Percentiles rank a stretch among this genome's conserved stretches.
These are phyloP conservation scores for Pseudozyma thailandica DNA, from an alignment of 1,284 basidiomycete species.

Conservation along the genomic window DNA sequence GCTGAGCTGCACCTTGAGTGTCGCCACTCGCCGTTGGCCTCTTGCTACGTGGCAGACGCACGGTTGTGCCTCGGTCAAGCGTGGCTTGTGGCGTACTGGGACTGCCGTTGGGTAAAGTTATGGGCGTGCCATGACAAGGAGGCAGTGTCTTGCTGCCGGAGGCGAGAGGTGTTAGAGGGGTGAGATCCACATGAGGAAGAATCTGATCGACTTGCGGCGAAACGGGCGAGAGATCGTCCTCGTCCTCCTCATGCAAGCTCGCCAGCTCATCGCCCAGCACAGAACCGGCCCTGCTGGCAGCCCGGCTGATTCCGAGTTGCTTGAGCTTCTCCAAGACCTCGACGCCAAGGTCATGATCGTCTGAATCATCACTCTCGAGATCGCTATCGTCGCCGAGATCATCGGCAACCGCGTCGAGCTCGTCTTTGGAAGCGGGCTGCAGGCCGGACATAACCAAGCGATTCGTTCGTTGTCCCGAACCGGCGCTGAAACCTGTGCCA, in stretches of 20 bases:
- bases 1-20: slow-evolving; percentile 5
- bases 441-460: slow-evolving; percentile 22
- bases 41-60: slow-evolving; percentile 45
- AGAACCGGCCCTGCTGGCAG: slow-evolving; percentile 53
- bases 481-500: slow-evolving; percentile 33
- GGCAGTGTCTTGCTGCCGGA: slow-evolving; percentile 18
- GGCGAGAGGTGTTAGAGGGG: slow-evolving; percentile 37
- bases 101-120: slow-evolving; percentile 2
- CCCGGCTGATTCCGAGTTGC: slow-evolving; percentile 45
- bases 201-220: slow-evolving; percentile 37
- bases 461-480: slow-evolving; percentile 35
- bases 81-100: slow-evolving; percentile 19
- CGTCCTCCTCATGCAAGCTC: slow-evolving; percentile 51
- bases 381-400: slow-evolving; percentile 36
- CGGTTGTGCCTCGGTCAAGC: slow-evolving; percentile 22
- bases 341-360: slow-evolving; percentile 37
- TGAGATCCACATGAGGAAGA: slow-evolving; percentile 9
- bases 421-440: slow-evolving; percentile 12
- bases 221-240: slow-evolving; percentile 38
- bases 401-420: slow-evolving; percentile 11
- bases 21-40: slow-evolving; percentile 29
- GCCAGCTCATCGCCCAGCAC: slow-evolving; percentile 46
- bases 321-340: slow-evolving; percentile 48
- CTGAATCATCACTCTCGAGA: slow-evolving; percentile 44
- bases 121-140: slow-evolving; percentile 1